Conservation (phyloP, 1,139 yeast species). For the Zygoascus meyerae region DNA sequence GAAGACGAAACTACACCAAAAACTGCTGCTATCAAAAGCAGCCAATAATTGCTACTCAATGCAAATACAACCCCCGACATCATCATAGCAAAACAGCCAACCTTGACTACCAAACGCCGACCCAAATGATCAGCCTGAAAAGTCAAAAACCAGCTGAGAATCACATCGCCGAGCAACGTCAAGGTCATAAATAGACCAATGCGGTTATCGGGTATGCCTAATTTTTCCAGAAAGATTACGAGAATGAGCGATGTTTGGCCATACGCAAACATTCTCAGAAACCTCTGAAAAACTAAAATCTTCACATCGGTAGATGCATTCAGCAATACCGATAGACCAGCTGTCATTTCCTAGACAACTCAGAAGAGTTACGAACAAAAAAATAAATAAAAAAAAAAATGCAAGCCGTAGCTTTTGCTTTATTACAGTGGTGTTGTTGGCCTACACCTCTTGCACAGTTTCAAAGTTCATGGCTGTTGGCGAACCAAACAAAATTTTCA, state of each 20-base stretch:
- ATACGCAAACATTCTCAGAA: slow-evolving; percentile 67
- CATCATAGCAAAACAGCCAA: slow-evolving; percentile 68
- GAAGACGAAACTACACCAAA: slow-evolving; percentile 78
- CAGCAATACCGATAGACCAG: slow-evolving; percentile 17
- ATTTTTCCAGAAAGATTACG: slow-evolving; percentile 57
- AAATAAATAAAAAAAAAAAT: background rate
- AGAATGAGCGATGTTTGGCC: slow-evolving; percentile 80
- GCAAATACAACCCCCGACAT: slow-evolving; percentile 64
- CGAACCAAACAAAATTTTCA: background rate
- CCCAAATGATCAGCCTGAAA: slow-evolving; percentile 80
- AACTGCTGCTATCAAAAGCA: slow-evolving; percentile 59
- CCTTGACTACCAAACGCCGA: slow-evolving; percentile 55
- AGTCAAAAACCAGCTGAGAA: slow-evolving; percentile 63
- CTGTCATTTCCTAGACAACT: background rate
- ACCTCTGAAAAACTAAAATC: slow-evolving; percentile 64
- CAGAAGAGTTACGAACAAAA: background rate
- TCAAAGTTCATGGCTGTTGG: background rate
- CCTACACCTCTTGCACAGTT: background rate
- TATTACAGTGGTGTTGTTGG: background rate
- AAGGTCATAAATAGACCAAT: slow-evolving; percentile 82
- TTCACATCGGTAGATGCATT: slow-evolving; percentile 45
- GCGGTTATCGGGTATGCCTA: slow-evolving; percentile 50
- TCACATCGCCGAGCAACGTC: slow-evolving; percentile 74
- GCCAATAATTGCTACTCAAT: slow-evolving; percentile 43
- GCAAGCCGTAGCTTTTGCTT: no score